Evolutionary conservation across 768 basidiomycete species (phyloP).

Genomic region (Naematelia aurantialba): DNA sequence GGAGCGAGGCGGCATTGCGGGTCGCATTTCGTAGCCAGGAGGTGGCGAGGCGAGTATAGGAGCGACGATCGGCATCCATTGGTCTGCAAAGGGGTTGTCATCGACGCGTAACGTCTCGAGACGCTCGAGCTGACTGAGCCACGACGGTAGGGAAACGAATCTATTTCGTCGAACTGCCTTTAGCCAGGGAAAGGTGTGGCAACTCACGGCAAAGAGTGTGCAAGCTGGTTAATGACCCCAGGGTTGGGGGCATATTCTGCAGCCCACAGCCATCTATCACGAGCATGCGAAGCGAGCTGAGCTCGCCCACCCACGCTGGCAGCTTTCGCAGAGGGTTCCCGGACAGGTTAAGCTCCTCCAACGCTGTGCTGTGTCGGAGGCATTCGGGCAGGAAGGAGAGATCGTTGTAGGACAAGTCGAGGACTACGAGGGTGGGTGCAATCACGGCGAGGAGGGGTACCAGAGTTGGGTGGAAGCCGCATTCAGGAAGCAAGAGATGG

Average conservation of each 20-base stretch:
- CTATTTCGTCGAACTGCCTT: constrained; percentile 79
- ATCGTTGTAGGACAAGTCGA: constrained; percentile 89
- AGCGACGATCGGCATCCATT: constrained; percentile 84
- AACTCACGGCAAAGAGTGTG: constrained; percentile 60
- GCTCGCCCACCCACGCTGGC: constrained; percentile 77
- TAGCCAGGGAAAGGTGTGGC: background rate
- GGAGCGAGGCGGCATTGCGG: constrained; percentile 57
- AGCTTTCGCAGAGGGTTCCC: constrained; percentile 86
- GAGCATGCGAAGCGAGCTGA: constrained; percentile 75
- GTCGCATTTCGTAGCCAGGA: no score
- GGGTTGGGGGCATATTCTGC: constrained; percentile 65
- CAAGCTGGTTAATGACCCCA: constrained; percentile 69
- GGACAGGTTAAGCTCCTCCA: constrained; percentile 92
- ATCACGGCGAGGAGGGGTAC: constrained; percentile 68
- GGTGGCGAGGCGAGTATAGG: constrained; percentile 67
- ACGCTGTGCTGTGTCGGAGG: constrained; percentile 69
- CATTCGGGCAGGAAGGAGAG: constrained; percentile 76
- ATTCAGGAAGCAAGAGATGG: constrained; percentile 83
- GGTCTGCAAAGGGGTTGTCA: constrained; percentile 90
- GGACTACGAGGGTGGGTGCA: constrained; percentile 71
- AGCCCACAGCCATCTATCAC: constrained; percentile 90
- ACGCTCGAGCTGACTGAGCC: constrained; percentile 79
- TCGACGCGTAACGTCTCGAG: constrained; percentile 89
- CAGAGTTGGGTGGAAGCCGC: constrained; percentile 69
- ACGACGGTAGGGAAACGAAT: constrained; percentile 82